A percentile compares a stretch with the other conserved stretches of the same genome.
Evolutionary conservation across 192 early-diverging fungal species (phyloP).

Genomic region (Geranomyces variabilis): DNA sequence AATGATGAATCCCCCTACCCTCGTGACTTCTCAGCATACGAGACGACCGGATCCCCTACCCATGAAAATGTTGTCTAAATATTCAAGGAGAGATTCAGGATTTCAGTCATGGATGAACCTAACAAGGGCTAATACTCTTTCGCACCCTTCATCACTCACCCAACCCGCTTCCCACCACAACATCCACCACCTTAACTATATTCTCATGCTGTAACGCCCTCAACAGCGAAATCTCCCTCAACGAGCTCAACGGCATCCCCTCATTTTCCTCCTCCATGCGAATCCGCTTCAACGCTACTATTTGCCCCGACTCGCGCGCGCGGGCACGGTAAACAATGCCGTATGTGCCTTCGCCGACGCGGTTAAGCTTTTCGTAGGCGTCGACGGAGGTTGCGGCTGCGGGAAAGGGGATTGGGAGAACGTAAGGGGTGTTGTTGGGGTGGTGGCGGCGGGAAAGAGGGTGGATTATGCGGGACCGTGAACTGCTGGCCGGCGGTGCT

Average conservation of each 20-base stretch:
- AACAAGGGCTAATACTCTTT: constrained; percentile 30
- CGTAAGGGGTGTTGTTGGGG: not conserved
- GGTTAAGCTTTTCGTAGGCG: constrained; percentile 50
- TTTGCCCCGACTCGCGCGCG: constrained; percentile 29
- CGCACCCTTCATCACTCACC: constrained; percentile 50
- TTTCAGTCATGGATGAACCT: not conserved
- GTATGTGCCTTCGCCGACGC: constrained; percentile 90
- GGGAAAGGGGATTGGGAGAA: constrained; percentile 16
- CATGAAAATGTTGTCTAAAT: constrained; percentile 79
- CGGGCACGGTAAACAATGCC: constrained; percentile 80
- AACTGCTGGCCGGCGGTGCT: too few species aligned
- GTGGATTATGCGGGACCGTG: not conserved
- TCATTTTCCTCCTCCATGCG: constrained; percentile 56
- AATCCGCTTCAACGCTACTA: constrained; percentile 68
- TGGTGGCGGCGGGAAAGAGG: not conserved
- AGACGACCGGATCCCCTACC: constrained; percentile 21
- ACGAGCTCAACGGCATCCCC: constrained; percentile 72
- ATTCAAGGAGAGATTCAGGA: constrained; percentile 15
- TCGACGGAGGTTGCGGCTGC: constrained; percentile 42
- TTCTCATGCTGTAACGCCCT: constrained; percentile 70
- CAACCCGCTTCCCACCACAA: constrained; percentile 67
- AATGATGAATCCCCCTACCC: constrained; percentile 13
- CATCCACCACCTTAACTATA: constrained; percentile 71
- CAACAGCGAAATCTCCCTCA: constrained; percentile 77
- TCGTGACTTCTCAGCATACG: not conserved